Conservation (phyloP, 345 rosid genomes). For the Linum lewisii region DNA sequence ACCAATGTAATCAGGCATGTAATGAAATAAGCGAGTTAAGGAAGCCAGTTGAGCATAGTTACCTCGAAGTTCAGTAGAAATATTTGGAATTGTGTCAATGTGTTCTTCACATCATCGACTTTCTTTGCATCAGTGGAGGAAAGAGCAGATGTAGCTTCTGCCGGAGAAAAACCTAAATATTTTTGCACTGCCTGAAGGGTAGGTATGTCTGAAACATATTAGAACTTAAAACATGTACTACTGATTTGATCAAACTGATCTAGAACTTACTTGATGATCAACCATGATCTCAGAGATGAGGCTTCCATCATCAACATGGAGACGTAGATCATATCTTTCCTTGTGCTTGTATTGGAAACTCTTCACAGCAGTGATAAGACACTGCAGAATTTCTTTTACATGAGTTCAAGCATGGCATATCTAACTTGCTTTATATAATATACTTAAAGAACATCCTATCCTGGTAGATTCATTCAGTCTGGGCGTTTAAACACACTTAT, state of each 20-base stretch:
- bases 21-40: not conserved
- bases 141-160: constrained; percentile 72
- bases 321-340: constrained; percentile 53
- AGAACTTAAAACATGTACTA: not conserved
- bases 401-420: not conserved
- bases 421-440: no score
- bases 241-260: constrained; percentile 7
- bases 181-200: constrained; percentile 55
- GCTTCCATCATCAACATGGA: constrained; percentile 88
- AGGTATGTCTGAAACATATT: constrained; percentile 12
- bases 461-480: no score
- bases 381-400: constrained; percentile 31
- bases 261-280: constrained; percentile 57
- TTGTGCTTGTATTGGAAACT: constrained; percentile 57
- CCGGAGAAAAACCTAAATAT: constrained; percentile 67
- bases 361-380: constrained; percentile 88
- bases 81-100: constrained; percentile 48
- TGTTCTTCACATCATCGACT: constrained; percentile 53
- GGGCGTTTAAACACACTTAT: no score
- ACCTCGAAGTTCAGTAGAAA: constrained; percentile 81
- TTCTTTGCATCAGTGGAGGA: constrained; percentile 43
- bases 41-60: constrained; percentile 1
- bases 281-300: constrained; percentile 80
- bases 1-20: not conserved
- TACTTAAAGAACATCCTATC: no score